These are phyloP conservation scores for Hypholoma fasciculare DNA, from an alignment of 768 basidiomycete genomes.

Conservation along the genomic window DNA sequence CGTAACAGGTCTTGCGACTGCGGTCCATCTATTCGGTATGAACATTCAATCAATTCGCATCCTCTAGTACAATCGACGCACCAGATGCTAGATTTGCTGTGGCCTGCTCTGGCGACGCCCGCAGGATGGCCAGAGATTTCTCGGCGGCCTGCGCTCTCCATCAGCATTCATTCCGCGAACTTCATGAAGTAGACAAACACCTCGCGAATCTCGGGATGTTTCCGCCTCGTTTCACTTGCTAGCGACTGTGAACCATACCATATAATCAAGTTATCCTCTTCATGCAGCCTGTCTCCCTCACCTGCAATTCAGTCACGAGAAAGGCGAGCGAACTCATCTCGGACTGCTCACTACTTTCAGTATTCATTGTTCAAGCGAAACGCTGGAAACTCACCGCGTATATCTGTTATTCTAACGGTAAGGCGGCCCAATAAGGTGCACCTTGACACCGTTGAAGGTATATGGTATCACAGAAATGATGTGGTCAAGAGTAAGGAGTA, in stretches of 20 bases:
- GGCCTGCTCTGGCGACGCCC: slow-evolving; percentile 81
- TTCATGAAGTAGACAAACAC: slow-evolving; percentile 40
- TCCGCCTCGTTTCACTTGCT: slow-evolving; percentile 84
- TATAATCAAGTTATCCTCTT: neutral
- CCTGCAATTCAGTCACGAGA: slow-evolving; percentile 72
- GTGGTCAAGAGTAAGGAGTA: no score
- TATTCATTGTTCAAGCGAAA: no score
- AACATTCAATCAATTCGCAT: neutral
- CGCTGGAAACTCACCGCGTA: no score
- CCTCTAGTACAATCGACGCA: slow-evolving; percentile 30
- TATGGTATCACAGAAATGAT: no score
- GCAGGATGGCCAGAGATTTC: slow-evolving; percentile 78
- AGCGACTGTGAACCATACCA: slow-evolving; percentile 53
- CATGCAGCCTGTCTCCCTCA: neutral
- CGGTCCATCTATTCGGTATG: slow-evolving; percentile 54
- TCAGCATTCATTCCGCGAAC: slow-evolving; percentile 16
- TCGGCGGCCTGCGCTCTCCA: slow-evolving; percentile 67
- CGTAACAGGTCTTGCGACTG: slow-evolving; percentile 80
- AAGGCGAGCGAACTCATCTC: slow-evolving; percentile 70
- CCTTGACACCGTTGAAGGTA: no score
- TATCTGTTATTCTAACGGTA: no score
- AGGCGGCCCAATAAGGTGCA: no score
- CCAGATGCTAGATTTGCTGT: slow-evolving; percentile 73
- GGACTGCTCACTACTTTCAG: neutral
- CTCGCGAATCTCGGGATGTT: slow-evolving; percentile 93